phyloP scores from a whole-genome alignment of 768 basidiomycete species.

The Boletus rubescentipes region DNA sequence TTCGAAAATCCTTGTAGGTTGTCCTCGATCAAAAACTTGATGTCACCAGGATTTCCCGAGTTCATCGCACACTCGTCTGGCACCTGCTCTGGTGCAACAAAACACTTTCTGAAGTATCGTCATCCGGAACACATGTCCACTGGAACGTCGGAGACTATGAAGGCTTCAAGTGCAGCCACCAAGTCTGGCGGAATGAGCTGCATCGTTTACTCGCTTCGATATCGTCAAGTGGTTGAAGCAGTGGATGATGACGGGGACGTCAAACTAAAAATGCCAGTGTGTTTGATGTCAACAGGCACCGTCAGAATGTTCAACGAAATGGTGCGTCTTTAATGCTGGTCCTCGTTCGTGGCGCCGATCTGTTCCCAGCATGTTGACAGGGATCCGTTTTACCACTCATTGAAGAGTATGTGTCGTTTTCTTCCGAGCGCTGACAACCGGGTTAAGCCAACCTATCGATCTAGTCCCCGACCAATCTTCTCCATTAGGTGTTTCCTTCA shows the following conservation, averaged over 20 bases:
- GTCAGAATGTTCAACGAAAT: constrained; percentile 23
- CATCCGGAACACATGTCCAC: constrained; percentile 23
- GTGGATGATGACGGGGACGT: constrained; percentile 9
- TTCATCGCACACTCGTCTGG: constrained; percentile 23
- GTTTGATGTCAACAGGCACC: constrained; percentile 23
- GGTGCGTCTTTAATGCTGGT: not conserved
- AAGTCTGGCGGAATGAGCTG: constrained; percentile 16
- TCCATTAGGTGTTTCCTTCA: constrained; percentile 17
- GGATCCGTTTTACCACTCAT: constrained; percentile 6
- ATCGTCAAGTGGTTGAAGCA: constrained; percentile 11
- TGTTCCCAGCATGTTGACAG: constrained; percentile 12
- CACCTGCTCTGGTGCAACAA: constrained; percentile 15
- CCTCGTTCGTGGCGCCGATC: not conserved
- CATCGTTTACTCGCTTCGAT: constrained; percentile 23
- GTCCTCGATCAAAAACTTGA: constrained; percentile 19
- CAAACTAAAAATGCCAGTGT: constrained; percentile 14
- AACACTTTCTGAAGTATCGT: constrained; percentile 21
- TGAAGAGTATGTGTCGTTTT: constrained; percentile 3
- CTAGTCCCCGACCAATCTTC: constrained; percentile 18
- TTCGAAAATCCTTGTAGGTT: constrained; percentile 22
- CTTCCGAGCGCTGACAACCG: too few relatives aligned
- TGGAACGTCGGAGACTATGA: constrained; percentile 12
- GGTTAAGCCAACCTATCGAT: not conserved
- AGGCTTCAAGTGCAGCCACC: constrained; percentile 9
- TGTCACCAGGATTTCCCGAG: constrained; percentile 22